Percentiles rank a stretch among this genome's conserved stretches.
Evolutionary conservation across 2,329 filamentous ascomycete species (phyloP).

Genomic region (Epichloe uncinata): DNA sequence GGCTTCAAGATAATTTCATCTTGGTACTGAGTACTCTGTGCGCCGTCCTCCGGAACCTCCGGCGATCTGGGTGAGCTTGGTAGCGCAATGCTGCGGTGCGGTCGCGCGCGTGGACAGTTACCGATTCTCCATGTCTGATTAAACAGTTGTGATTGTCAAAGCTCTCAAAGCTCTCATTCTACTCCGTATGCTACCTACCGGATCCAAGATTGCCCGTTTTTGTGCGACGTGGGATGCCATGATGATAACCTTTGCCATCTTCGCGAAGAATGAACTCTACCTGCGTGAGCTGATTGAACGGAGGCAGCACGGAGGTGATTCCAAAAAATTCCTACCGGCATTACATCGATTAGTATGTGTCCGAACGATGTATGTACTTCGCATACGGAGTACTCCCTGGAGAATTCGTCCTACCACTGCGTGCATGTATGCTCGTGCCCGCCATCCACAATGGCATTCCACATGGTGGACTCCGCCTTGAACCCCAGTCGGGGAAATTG

Average conservation of each 20-base stretch:
- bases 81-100: neutral
- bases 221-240: neutral
- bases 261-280: neutral
- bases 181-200: neutral
- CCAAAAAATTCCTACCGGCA: too few relatives aligned
- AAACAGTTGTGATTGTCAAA: neutral
- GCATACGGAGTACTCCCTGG: too few relatives aligned
- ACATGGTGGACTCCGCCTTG: slow-evolving; percentile 5
- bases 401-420: too few relatives aligned
- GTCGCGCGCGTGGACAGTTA: neutral
- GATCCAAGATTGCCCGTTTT: neutral
- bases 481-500: slow-evolving; percentile 12
- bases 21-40: neutral
- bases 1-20: neutral
- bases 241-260: neutral
- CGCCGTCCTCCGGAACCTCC: neutral
- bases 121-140: neutral
- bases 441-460: slow-evolving; percentile 5
- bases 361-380: too few relatives aligned
- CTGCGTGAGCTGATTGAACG: too few relatives aligned
- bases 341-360: too few relatives aligned
- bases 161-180: neutral
- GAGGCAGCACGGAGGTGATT: too few relatives aligned
- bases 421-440: slow-evolving; percentile 4
- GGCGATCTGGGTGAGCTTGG: neutral